phyloP scores from a whole-genome alignment of 306 rosid species.

The Luffa acutangula region DNA sequence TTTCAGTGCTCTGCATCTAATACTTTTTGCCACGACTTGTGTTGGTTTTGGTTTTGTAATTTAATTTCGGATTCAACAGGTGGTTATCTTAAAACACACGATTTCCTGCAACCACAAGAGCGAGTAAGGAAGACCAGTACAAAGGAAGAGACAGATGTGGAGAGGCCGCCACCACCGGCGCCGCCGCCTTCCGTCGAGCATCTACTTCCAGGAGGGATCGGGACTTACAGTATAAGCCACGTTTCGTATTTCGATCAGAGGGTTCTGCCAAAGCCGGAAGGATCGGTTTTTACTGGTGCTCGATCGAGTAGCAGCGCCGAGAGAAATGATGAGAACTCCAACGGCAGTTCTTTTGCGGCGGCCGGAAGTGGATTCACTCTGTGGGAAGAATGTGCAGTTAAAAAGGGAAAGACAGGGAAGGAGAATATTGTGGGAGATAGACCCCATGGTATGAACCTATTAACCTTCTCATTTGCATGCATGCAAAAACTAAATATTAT shows the following conservation, averaged over 20 bases:
- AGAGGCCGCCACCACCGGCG: slow-evolving; percentile 26
- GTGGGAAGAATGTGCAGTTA: slow-evolving; percentile 78
- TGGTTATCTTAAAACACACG: slow-evolving; percentile 70
- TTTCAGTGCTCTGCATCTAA: background rate
- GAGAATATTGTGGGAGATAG: slow-evolving; percentile 11
- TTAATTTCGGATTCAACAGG: slow-evolving; percentile 25
- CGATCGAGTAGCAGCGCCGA: slow-evolving; percentile 45
- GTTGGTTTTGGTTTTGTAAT: background rate
- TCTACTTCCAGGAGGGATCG: slow-evolving; percentile 88
- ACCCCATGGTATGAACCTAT: background rate
- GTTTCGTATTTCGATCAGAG: slow-evolving; percentile 50
- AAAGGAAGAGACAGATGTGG: slow-evolving; percentile 56
- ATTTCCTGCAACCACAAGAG: slow-evolving; percentile 88
- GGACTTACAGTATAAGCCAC: slow-evolving; percentile 90
- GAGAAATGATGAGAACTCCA: slow-evolving; percentile 69
- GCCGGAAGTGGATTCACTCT: slow-evolving; percentile 80
- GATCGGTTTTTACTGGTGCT: slow-evolving; percentile 34
- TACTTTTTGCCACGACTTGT: too few relatives aligned
- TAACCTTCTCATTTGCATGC: background rate
- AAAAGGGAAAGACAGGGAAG: slow-evolving; percentile 79
- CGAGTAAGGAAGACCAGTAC: slow-evolving; percentile 36
- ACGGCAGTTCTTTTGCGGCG: slow-evolving; percentile 63
- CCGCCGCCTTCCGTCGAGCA: slow-evolving; percentile 57
- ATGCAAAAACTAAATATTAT: background rate
- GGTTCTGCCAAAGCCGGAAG: slow-evolving; percentile 66